A percentile compares a stretch with the other conserved stretches of the same genome.
phyloP scores from a whole-genome alignment of 192 early-diverging fungal genomes.

The Entomortierella parvispora region DNA sequence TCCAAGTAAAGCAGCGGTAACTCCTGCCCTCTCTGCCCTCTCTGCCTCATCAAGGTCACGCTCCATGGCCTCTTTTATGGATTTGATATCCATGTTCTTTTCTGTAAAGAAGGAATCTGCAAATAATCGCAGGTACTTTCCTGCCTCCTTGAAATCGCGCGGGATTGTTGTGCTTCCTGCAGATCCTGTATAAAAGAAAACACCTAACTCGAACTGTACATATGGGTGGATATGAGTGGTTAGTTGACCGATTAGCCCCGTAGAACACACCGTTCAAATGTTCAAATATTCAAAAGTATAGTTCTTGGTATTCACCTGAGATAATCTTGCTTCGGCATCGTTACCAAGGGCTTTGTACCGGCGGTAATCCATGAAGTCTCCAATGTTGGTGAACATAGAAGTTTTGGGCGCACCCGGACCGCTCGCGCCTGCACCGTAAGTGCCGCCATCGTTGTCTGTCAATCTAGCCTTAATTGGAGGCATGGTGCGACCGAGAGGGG shows the following conservation, averaged over 20 bases:
- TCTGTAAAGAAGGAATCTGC: constrained; percentile 58
- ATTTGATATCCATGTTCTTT: constrained; percentile 26
- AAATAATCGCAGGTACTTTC: constrained; percentile 66
- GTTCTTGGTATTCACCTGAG: no score
- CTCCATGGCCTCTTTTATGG: constrained; percentile 11
- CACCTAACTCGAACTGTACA: constrained; percentile 73
- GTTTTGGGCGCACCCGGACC: constrained; percentile 35
- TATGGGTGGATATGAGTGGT: not conserved
- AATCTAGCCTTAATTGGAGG: constrained; percentile 75
- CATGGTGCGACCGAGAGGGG: constrained; percentile 82
- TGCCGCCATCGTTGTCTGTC: constrained; percentile 81
- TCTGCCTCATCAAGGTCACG: constrained; percentile 12
- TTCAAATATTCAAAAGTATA: no score
- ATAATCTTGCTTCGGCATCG: constrained; percentile 56
- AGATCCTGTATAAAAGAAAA: constrained; percentile 84
- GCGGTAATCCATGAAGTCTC: constrained; percentile 85
- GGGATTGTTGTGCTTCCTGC: constrained; percentile 49
- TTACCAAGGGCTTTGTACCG: constrained; percentile 73
- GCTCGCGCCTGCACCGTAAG: constrained; percentile 87
- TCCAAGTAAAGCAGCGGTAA: constrained; percentile 85
- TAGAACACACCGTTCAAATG: no score
- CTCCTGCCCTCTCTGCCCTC: constrained; percentile 60
- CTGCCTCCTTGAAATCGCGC: constrained; percentile 70
- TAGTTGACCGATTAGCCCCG: no score
- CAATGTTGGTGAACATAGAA: constrained; percentile 52